These are phyloP conservation scores for Fomitopsis pinicola DNA, from an alignment of 1,284 basidiomycete species.

Conservation along the genomic window DNA sequence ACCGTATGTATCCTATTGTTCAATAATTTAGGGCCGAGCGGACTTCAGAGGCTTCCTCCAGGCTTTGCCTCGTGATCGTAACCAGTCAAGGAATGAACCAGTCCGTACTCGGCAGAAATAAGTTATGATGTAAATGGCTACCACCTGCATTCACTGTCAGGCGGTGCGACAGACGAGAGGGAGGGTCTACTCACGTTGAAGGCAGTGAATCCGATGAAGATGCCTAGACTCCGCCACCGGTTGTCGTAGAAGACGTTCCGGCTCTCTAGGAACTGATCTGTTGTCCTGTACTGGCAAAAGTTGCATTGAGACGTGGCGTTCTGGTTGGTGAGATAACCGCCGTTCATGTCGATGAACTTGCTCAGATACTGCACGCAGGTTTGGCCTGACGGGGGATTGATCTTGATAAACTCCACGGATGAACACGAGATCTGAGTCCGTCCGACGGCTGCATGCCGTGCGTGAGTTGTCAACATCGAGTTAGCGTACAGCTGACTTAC, in stretches of 20 bases:
- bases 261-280: slow-evolving; percentile 51
- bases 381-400: slow-evolving; percentile 57
- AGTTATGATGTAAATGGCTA: slow-evolving; percentile 1
- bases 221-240: slow-evolving; percentile 63
- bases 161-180: background rate
- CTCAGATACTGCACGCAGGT: slow-evolving; percentile 59
- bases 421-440: slow-evolving; percentile 43
- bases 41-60: background rate
- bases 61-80: background rate
- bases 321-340: slow-evolving; percentile 68
- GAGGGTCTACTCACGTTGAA: slow-evolving; percentile 47
- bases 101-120: slow-evolving; percentile 5
- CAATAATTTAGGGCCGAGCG: background rate
- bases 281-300: slow-evolving; percentile 50
- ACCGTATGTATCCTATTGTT: background rate
- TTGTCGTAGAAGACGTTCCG: slow-evolving; percentile 54
- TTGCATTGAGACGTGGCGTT: slow-evolving; percentile 45
- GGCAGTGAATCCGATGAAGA: slow-evolving; percentile 58
- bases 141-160: background rate
- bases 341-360: slow-evolving; percentile 46
- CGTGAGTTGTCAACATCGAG: background rate
- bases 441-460: slow-evolving; percentile 24
- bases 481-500: slow-evolving; percentile 17
- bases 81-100: background rate
- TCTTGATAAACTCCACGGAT: slow-evolving; percentile 35